phyloP scores from a whole-genome alignment of 495 filamentous ascomycete genomes.

The Haplographium delicatum region DNA sequence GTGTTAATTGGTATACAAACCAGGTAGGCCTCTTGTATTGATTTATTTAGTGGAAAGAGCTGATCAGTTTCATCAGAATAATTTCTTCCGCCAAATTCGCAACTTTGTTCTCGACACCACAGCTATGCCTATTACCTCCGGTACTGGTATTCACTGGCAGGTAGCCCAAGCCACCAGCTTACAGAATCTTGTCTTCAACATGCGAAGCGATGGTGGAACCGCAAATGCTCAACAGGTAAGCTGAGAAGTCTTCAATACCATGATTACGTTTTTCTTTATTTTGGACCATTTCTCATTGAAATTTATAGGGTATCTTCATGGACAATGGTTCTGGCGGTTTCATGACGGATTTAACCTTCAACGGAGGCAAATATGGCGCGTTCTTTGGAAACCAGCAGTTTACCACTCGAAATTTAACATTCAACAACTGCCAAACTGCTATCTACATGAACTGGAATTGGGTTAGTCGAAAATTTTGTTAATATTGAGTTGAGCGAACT shows the following conservation, averaged over 20 bases:
- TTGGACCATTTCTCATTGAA: background rate
- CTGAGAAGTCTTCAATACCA: background rate
- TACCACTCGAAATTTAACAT: constrained; percentile 84
- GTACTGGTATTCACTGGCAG: constrained; percentile 94
- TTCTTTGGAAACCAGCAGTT: constrained; percentile 95
- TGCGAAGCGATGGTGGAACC: constrained; percentile 64
- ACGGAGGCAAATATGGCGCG: constrained; percentile 77
- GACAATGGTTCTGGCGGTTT: constrained; percentile 91
- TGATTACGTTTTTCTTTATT: no score
- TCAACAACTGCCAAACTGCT: constrained; percentile 84
- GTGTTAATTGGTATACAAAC: constrained; percentile 68
- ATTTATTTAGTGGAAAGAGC: constrained; percentile 1
- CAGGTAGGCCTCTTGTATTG: background rate
- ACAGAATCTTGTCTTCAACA: constrained; percentile 87
- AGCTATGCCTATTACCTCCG: constrained; percentile 54
- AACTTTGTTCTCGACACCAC: constrained; percentile 90
- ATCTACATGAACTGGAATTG: constrained; percentile 60
- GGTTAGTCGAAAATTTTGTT: background rate
- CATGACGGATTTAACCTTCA: constrained; percentile 82
- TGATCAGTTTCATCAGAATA: constrained; percentile 55
- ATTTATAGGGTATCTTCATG: constrained; percentile 91
- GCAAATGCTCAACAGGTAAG: constrained; percentile 67
- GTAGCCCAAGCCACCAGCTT: constrained; percentile 91
- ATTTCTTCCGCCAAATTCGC: constrained; percentile 95
- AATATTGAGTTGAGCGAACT: background rate